Conservation (phyloP, 345 rosid species). For the Draba incana region DNA sequence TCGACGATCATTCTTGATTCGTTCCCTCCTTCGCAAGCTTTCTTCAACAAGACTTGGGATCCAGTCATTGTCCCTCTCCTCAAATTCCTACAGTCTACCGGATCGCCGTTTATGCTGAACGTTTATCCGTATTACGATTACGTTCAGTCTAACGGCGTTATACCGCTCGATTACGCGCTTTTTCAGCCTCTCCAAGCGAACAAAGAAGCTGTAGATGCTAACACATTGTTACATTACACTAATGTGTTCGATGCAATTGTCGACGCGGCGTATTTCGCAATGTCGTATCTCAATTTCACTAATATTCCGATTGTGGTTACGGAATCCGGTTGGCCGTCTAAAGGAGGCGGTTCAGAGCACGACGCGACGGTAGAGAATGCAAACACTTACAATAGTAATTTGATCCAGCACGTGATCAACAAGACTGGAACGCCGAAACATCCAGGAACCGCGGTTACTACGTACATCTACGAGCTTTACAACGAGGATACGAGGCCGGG, state of each 20-base stretch:
- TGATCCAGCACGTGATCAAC: slow-evolving; percentile 86
- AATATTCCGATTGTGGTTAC: slow-evolving; percentile 78
- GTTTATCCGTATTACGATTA: slow-evolving; percentile 91
- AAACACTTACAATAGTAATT: slow-evolving; percentile 88
- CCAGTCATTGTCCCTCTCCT: slow-evolving; percentile 93
- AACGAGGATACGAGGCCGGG: slow-evolving; percentile 86
- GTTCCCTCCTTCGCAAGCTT: slow-evolving; percentile 99
- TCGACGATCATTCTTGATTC: slow-evolving; percentile 91
- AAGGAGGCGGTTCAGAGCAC: slow-evolving; percentile 72
- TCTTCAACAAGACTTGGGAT: slow-evolving; percentile 91
- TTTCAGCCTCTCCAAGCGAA: slow-evolving; percentile 89
- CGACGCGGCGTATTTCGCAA: slow-evolving; percentile 91
- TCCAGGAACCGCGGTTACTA: slow-evolving; percentile 69
- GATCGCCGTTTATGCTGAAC: slow-evolving; percentile 85
- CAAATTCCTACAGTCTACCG: slow-evolving; percentile 75
- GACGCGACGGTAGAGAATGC: slow-evolving; percentile 87
- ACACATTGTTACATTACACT: slow-evolving; percentile 90
- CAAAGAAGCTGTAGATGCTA: slow-evolving; percentile 95
- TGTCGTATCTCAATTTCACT: slow-evolving; percentile 83
- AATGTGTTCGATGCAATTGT: slow-evolving; percentile 93
- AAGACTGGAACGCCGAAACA: slow-evolving; percentile 95
- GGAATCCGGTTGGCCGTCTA: slow-evolving; percentile 97
- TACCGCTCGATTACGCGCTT: slow-evolving; percentile 91
- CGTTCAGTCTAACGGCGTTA: slow-evolving; percentile 68
- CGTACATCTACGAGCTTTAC: slow-evolving; percentile 94